Conservation (phyloP, 2,329 filamentous ascomycete species). For the Botrytis aclada region DNA sequence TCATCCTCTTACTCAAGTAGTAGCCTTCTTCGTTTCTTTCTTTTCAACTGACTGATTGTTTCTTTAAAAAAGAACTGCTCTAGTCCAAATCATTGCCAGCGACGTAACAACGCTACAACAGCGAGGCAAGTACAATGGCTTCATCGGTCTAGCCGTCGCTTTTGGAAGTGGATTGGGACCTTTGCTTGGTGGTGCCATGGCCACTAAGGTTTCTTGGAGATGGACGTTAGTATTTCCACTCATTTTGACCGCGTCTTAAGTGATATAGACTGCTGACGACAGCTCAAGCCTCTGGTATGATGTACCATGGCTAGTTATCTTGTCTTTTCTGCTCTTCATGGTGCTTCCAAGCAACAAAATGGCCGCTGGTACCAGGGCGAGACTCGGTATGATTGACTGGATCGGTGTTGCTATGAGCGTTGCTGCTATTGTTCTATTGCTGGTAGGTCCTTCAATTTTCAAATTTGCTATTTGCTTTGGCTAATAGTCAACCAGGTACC, state of each 20-base stretch:
- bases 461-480: neutral
- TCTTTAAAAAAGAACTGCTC: slow-evolving; percentile 5
- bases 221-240: slow-evolving; percentile 30
- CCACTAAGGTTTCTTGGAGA: slow-evolving; percentile 37
- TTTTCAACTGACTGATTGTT: neutral
- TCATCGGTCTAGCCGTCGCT: slow-evolving; percentile 29
- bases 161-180: slow-evolving; percentile 34
- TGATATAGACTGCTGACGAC: slow-evolving; percentile 1
- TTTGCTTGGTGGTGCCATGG: slow-evolving; percentile 36
- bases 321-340: slow-evolving; percentile 18
- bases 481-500: slow-evolving; percentile 26
- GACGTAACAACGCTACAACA: slow-evolving; percentile 20
- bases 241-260: neutral
- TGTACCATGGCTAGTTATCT: slow-evolving; percentile 24
- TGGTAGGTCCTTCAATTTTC: slow-evolving; percentile 14
- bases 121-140: slow-evolving; percentile 39
- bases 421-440: slow-evolving; percentile 14
- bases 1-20: neutral
- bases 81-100: slow-evolving; percentile 18
- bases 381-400: slow-evolving; percentile 32
- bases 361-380: slow-evolving; percentile 22
- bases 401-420: slow-evolving; percentile 25
- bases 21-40: neutral
- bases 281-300: slow-evolving; percentile 26
- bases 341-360: slow-evolving; percentile 25